These are phyloP conservation scores for Debaryomyces coudertii DNA, from an alignment of 1,139 yeast genomes.

Conservation along the genomic window DNA sequence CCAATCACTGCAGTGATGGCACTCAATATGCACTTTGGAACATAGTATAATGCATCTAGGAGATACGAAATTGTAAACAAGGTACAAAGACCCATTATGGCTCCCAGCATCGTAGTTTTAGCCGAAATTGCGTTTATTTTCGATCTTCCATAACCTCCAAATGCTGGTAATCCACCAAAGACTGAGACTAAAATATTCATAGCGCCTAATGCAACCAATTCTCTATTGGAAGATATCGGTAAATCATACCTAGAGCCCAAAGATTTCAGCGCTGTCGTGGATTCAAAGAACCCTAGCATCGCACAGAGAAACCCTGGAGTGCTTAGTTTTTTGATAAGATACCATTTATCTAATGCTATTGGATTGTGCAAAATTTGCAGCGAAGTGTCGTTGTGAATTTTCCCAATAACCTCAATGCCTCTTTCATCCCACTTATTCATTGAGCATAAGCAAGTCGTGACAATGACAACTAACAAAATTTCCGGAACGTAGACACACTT, in stretches of 20 bases:
- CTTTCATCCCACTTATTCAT: conserved; percentile 54
- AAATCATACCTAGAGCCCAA: conserved; percentile 66
- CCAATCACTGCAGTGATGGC: conserved; percentile 85
- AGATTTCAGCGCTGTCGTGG: conserved; percentile 89
- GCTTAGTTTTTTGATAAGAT: conserved; percentile 46
- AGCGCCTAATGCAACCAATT: conserved; percentile 79
- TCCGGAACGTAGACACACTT: conserved; percentile 72
- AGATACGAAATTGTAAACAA: conserved; percentile 64
- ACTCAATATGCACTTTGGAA: conserved; percentile 82
- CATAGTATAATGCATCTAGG: conserved; percentile 65
- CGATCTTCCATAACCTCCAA: conserved; percentile 96
- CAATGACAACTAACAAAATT: conserved; percentile 71
- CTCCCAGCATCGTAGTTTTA: conserved; percentile 80
- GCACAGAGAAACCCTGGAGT: conserved; percentile 76
- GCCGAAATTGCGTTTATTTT: conserved; percentile 88
- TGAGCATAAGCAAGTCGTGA: conserved; percentile 62
- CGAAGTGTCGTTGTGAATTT: conserved; percentile 41
- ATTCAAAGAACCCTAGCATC: conserved; percentile 88
- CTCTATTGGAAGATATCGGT: conserved; percentile 75
- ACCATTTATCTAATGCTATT: conserved; percentile 27
- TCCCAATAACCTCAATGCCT: conserved; percentile 74
- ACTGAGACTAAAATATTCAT: conserved; percentile 68
- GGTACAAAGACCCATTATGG: conserved; percentile 76
- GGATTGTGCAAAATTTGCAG: conserved; percentile 38
- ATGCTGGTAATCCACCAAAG: conserved; percentile 85